These are phyloP conservation scores for Aureobasidium sp. DNA, from an alignment of 2,329 filamentous ascomycete genomes.

Conservation along the genomic window DNA sequence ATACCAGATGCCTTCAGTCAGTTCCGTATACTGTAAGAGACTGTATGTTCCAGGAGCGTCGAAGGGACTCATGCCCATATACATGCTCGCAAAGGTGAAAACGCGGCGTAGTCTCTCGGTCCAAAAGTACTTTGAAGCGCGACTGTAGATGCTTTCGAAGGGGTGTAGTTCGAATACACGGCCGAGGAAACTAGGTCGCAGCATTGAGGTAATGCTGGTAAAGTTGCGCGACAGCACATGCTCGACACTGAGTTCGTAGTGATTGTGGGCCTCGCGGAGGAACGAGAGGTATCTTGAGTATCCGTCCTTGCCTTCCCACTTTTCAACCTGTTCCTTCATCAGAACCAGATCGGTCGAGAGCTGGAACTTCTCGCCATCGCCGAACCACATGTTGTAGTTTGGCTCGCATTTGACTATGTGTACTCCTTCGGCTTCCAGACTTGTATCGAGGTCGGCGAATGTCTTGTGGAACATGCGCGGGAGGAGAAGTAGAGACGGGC, in stretches of 20 bases:
- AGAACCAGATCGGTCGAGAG: constrained; percentile 60
- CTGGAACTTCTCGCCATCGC: constrained; percentile 57
- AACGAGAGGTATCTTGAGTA: constrained; percentile 63
- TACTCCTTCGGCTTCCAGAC: constrained; percentile 58
- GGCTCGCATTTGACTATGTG: constrained; percentile 64
- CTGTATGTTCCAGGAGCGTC: constrained; percentile 69
- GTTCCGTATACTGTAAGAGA: constrained; percentile 66
- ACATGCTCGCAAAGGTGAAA: constrained; percentile 75
- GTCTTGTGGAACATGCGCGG: constrained; percentile 64
- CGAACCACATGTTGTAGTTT: constrained; percentile 70
- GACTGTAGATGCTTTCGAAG: constrained; percentile 62
- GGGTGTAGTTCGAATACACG: constrained; percentile 59
- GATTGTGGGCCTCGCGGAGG: constrained; percentile 58
- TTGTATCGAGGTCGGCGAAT: constrained; percentile 62
- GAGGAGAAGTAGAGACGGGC: constrained; percentile 65
- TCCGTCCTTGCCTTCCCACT: constrained; percentile 64
- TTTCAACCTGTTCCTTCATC: constrained; percentile 66
- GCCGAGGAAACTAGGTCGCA: constrained; percentile 51
- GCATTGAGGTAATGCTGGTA: constrained; percentile 50
- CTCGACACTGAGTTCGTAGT: constrained; percentile 61
- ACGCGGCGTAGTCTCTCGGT: constrained; percentile 62
- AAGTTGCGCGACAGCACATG: constrained; percentile 65
- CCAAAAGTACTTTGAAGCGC: constrained; percentile 61
- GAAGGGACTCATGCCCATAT: constrained; percentile 75
- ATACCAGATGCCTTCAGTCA: constrained; percentile 72